Conservation (phyloP, 192 early-diverging fungal species). For the Backusella liffmaniae region DNA sequence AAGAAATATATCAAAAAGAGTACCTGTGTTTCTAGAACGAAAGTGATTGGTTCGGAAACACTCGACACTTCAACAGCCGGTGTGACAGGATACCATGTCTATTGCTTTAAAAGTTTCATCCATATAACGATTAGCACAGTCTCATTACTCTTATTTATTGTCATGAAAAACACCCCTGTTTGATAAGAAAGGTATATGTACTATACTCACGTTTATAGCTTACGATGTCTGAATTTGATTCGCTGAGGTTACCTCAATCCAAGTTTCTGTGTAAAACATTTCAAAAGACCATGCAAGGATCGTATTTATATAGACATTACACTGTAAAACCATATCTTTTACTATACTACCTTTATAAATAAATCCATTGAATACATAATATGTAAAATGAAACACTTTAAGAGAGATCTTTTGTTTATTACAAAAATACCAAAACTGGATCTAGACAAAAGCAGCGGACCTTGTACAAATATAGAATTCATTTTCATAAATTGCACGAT, state of each 20-base stretch:
- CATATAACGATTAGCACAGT: background rate
- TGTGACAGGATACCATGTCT: background rate
- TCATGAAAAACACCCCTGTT: background rate
- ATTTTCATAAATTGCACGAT: background rate
- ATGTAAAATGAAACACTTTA: background rate
- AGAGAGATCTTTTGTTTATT: background rate
- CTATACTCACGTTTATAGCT: background rate
- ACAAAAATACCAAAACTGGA: background rate
- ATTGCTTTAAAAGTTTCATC: background rate
- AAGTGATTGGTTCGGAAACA: background rate
- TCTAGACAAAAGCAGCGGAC: background rate
- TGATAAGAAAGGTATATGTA: background rate
- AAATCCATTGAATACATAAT: background rate
- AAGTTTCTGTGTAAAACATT: background rate
- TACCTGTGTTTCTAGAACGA: background rate
- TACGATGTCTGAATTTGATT: background rate
- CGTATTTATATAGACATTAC: too few relatives aligned
- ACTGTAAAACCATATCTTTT: background rate
- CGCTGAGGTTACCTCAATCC: background rate
- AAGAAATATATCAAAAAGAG: background rate
- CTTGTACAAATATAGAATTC: background rate
- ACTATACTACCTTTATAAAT: background rate
- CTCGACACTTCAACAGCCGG: background rate
- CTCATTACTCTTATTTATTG: background rate
- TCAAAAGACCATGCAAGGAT: too few relatives aligned